Base-by-base conservation (phyloP, 1,284 basidiomycete species). In the Mycena citricolor region DNA sequence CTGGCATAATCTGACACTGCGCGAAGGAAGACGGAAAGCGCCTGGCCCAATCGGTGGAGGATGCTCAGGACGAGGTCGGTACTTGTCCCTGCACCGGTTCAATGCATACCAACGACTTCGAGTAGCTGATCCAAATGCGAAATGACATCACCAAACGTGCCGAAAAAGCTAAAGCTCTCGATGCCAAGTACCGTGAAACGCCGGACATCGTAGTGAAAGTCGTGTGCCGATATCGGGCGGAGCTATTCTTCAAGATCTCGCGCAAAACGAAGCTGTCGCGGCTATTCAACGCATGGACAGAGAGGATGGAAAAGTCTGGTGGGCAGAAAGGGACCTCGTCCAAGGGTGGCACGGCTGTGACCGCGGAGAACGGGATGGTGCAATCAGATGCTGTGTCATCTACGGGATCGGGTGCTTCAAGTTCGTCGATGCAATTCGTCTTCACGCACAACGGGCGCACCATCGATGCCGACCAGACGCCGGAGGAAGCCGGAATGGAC, bases 221-320 rank as follows among this genome's bases (percentile, higher is more conserved):
- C 54, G 73, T 86, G 34, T 90, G 88, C 66, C 83, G 85, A 55
- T 90, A 90, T 62, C 83, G 88, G 32, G 86, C 86, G 3, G 88
- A 91, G 61, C 73, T 91, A 30, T 90, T 86, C 70, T 91, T 91
- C 76, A 90, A 89, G 65, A 88, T 91, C 56, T 86, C 84, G 22
- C 82, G 88, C 61, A 90, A 90, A 66, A 88, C 84, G 26, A 90
- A 89, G 61, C 70, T 91, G 24, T 79, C 81, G 36, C 75, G 83
- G 46, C 71, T 90, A 44, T 89, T 90, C 63, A 81, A 79, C 55
- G 83, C 86, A n/a, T 90, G 88, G 87, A 88, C 85, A 24, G 84
- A 86, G 40, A 73, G 88, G 51, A 90, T 91, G 88, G 86, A 88
- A 59, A 67, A 68, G 42, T 59, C 65, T 31, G 57, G 61, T 13